These are phyloP conservation scores for Phaeosphaeriaceae sp. DNA, from an alignment of 2,329 filamentous ascomycete genomes.

Conservation along the genomic window DNA sequence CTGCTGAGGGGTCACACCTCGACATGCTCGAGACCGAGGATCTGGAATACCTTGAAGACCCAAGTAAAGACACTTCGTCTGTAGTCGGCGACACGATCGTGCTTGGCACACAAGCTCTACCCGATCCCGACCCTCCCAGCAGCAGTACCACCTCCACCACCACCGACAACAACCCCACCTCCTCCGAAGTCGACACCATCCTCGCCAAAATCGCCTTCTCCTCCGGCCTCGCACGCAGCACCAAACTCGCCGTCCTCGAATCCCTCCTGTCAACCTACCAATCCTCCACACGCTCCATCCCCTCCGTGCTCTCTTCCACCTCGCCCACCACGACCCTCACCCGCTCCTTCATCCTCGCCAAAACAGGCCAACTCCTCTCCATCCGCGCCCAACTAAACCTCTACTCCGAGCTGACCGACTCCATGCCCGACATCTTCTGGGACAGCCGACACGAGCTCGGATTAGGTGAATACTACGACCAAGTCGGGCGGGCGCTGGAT, in stretches of 20 bases:
- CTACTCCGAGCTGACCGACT: conserved; percentile 95
- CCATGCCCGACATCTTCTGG: conserved; percentile 96
- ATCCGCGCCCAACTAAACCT: conserved; percentile 93
- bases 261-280: conserved; percentile 83
- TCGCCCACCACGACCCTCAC: conserved; percentile 65
- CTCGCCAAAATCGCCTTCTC: conserved; percentile 97
- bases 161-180: conserved; percentile 23
- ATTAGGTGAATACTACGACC: conserved; percentile 93
- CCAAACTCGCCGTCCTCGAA: conserved; percentile 92
- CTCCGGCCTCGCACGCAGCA: conserved; percentile 88
- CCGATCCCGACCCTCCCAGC: conserved; percentile 11
- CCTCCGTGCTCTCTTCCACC: conserved; percentile 75
- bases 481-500: conserved; percentile 87
- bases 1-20: conserved; percentile 77
- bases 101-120: conserved; percentile 72
- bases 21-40: conserved; percentile 83
- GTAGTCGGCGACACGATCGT: conserved; percentile 90
- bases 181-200: conserved; percentile 64
- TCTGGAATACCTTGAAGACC: conserved; percentile 83
- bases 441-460: conserved; percentile 87
- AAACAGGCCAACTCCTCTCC: conserved; percentile 89
- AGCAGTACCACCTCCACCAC: conserved; percentile 46
- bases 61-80: conserved; percentile 72
- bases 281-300: conserved; percentile 82
- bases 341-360: conserved; percentile 83